A percentile compares a stretch with the other conserved stretches of the same genome.
These are phyloP conservation scores for Sporothrix humicola DNA, from an alignment of 2,329 filamentous ascomycete genomes.

Conservation along the genomic window DNA sequence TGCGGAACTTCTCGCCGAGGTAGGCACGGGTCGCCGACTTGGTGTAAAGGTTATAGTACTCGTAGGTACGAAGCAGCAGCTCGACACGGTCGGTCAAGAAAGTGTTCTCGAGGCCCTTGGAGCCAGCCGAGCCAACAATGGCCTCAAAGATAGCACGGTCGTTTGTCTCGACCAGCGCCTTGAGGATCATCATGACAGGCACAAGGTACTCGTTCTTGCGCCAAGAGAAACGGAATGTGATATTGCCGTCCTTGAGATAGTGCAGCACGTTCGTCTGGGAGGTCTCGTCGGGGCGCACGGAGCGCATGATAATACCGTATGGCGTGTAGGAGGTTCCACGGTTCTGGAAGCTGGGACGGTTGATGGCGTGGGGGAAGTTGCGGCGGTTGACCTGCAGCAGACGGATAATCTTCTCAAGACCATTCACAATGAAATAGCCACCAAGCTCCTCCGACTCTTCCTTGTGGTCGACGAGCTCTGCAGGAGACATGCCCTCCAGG, in stretches of 20 bases:
- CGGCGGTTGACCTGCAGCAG: conserved; percentile 87
- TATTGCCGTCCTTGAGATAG: conserved; percentile 93
- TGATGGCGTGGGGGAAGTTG: conserved; percentile 95
- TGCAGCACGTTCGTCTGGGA: conserved; percentile 97
- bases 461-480: conserved; percentile 80
- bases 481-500: conserved; percentile 82
- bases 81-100: conserved; percentile 96
- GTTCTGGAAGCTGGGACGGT: conserved; percentile 85
- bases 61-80: conserved; percentile 89
- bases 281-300: conserved; percentile 94
- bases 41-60: conserved; percentile 83
- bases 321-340: conserved; percentile 87
- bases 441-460: conserved; percentile 96
- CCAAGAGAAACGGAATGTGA: conserved; percentile 98
- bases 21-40: conserved; percentile 82
- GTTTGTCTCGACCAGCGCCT: conserved; percentile 93
- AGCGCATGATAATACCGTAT: conserved; percentile 88
- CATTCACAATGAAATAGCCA: conserved; percentile 97
- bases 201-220: conserved; percentile 96
- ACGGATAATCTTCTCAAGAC: conserved; percentile 94
- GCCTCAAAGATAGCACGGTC: conserved; percentile 95
- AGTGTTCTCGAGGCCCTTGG: conserved; percentile 81
- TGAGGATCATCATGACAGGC: conserved; percentile 94
- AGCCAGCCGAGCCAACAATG: conserved; percentile 78
- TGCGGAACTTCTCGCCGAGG: conserved; percentile 87